phyloP scores from a whole-genome alignment of 257 asterid genomes.

The Pogostemon cablin region DNA sequence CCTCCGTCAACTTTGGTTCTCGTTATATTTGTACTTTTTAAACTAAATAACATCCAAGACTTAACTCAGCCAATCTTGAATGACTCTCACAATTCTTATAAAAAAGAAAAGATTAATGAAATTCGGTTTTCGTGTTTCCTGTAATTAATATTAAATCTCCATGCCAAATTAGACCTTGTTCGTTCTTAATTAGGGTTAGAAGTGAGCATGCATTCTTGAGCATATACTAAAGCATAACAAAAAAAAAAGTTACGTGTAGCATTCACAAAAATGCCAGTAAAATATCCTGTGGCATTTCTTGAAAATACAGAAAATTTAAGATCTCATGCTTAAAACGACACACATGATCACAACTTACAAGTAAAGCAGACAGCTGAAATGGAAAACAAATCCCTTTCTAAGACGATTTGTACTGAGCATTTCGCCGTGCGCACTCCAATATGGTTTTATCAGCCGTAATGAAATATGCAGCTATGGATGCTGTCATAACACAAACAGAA shows the following conservation, averaged over 20 bases:
- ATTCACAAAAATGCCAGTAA: background rate
- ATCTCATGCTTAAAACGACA: too few relatives aligned
- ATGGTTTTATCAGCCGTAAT: slow-evolving; percentile 84
- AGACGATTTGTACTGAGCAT: slow-evolving; percentile 54
- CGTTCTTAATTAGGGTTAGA: too few relatives aligned
- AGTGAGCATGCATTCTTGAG: background rate
- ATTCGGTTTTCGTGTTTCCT: background rate
- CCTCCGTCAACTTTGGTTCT: background rate
- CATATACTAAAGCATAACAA: too few relatives aligned
- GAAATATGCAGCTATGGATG: slow-evolving; percentile 84
- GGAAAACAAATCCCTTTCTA: background rate
- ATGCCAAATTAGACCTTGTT: too few relatives aligned
- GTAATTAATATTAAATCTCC: background rate
- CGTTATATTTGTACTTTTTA: background rate
- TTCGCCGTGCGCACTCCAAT: slow-evolving; percentile 74
- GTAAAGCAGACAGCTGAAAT: background rate
- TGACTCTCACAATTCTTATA: background rate
- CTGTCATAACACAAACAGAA: slow-evolving; percentile 10
- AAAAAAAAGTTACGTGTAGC: background rate
- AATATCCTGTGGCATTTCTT: background rate
- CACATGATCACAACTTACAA: too few relatives aligned
- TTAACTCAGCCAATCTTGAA: slow-evolving; percentile 11
- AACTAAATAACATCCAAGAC: background rate
- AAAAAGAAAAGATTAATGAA: background rate
- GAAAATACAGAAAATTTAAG: background rate